Conservation (phyloP, 192 early-diverging fungal species). For the Coemansia sp. region DNA sequence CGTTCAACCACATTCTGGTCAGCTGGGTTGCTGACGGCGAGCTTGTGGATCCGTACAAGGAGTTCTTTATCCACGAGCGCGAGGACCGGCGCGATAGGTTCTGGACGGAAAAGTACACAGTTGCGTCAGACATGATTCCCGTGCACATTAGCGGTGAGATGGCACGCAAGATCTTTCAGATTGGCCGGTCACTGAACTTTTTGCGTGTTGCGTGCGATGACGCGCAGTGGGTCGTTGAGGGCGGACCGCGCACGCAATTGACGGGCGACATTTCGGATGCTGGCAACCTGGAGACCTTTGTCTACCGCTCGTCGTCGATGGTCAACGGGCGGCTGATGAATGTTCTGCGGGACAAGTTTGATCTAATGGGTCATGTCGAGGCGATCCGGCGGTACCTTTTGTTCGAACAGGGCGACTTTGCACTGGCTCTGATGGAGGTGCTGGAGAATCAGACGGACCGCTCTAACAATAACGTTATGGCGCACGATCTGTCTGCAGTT, state of each 20-base stretch:
- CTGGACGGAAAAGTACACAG: slow-evolving; percentile 79
- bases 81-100: slow-evolving; percentile 63
- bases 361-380: slow-evolving; percentile 79
- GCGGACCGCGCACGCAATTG: slow-evolving; percentile 31
- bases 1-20: slow-evolving; percentile 89
- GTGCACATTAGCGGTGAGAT: slow-evolving; percentile 70
- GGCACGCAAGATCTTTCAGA: slow-evolving; percentile 85
- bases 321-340: slow-evolving; percentile 79
- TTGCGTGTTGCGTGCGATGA: slow-evolving; percentile 66
- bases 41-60: slow-evolving; percentile 85
- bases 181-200: slow-evolving; percentile 88
- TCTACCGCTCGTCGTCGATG: slow-evolving; percentile 66
- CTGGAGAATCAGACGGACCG: slow-evolving; percentile 66
- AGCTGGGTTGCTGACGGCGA: slow-evolving; percentile 95
- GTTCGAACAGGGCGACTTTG: slow-evolving; percentile 93
- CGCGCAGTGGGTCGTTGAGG: slow-evolving; percentile 53
- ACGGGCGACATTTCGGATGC: slow-evolving; percentile 60
- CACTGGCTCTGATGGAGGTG: slow-evolving; percentile 81
- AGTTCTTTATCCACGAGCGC: slow-evolving; percentile 84
- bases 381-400: slow-evolving; percentile 89
- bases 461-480: slow-evolving; percentile 70
- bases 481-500: slow-evolving; percentile 85
- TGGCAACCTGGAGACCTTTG: slow-evolving; percentile 67
- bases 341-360: slow-evolving; percentile 75
- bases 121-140: slow-evolving; percentile 83